phyloP scores from a whole-genome alignment of 768 basidiomycete genomes.

The Kondoa subrosea region DNA sequence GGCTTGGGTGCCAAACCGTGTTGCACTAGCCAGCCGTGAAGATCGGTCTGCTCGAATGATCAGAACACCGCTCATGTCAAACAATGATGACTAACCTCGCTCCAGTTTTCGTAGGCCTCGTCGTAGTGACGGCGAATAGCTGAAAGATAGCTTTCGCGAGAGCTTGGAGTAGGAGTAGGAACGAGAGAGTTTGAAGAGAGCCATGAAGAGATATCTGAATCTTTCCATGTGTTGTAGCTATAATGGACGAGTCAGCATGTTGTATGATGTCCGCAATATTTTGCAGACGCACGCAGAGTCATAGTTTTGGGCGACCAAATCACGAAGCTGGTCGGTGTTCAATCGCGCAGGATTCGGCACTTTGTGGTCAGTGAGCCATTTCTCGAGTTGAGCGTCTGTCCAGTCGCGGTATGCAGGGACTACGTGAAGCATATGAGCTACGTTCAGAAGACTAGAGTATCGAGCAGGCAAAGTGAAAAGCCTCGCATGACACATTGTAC shows the following conservation, averaged over 20 bases:
- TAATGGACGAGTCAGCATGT: neutral
- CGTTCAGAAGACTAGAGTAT: neutral
- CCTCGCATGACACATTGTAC: too few species aligned
- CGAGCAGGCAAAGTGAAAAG: neutral
- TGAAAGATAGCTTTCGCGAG: slow-evolving; percentile 9
- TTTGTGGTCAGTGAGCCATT: slow-evolving; percentile 32
- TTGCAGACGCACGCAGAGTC: slow-evolving; percentile 30
- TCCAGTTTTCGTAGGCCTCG: slow-evolving; percentile 28
- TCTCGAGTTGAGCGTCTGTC: neutral
- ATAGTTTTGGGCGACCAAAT: slow-evolving; percentile 34
- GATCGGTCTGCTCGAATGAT: neutral
- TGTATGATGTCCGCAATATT: neutral
- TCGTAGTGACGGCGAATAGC: slow-evolving; percentile 25
- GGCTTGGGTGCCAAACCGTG: slow-evolving; percentile 18
- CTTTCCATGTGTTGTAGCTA: slow-evolving; percentile 2
- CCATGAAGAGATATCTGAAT: slow-evolving; percentile 25
- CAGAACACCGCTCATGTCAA: neutral
- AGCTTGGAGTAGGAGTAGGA: slow-evolving; percentile 27
- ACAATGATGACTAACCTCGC: slow-evolving; percentile 5
- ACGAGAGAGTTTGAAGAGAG: slow-evolving; percentile 28
- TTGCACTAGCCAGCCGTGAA: slow-evolving; percentile 16
- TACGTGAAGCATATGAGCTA: neutral
- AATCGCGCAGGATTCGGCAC: slow-evolving; percentile 26
- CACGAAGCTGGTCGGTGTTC: slow-evolving; percentile 35
- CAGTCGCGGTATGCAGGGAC: slow-evolving; percentile 4